These are phyloP conservation scores for Yamadazyma dushanensis DNA, from an alignment of 1,139 yeast genomes.

Conservation along the genomic window DNA sequence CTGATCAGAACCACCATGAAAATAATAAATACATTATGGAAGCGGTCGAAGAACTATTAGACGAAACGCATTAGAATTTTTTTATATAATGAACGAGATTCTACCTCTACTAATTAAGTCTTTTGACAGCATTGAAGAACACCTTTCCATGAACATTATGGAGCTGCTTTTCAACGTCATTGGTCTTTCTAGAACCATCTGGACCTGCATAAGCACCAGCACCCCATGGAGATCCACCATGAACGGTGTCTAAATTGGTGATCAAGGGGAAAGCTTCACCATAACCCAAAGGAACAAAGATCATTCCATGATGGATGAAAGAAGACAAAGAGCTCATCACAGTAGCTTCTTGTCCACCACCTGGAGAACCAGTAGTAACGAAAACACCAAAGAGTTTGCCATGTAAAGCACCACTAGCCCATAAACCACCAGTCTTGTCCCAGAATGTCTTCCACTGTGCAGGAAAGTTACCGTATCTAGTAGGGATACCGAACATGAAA, in stretches of 20 bases:
- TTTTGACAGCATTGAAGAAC: constrained; percentile 35
- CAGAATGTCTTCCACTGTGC: constrained; percentile 47
- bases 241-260: constrained; percentile 37
- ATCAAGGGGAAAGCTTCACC: constrained; percentile 33
- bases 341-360: constrained; percentile 51
- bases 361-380: constrained; percentile 46
- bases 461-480: constrained; percentile 50
- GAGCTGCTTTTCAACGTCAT: constrained; percentile 37
- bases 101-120: too few species aligned
- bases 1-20: too few species aligned
- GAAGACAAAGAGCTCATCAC: constrained; percentile 33
- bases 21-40: too few species aligned
- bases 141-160: constrained; percentile 43
- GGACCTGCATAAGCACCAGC: constrained; percentile 50
- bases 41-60: too few species aligned
- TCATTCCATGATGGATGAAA: constrained; percentile 52
- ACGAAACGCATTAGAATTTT: too few species aligned
- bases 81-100: too few species aligned
- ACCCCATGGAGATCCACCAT: constrained; percentile 54
- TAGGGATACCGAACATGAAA: constrained; percentile 50
- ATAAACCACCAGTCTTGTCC: constrained; percentile 48
- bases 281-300: constrained; percentile 51
- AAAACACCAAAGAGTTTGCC: constrained; percentile 52
- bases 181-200: constrained; percentile 49
- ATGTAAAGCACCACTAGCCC: constrained; percentile 48